These are phyloP conservation scores for Teratosphaeriaceae sp. DNA, from an alignment of 2,329 filamentous ascomycete species.

Conservation along the genomic window DNA sequence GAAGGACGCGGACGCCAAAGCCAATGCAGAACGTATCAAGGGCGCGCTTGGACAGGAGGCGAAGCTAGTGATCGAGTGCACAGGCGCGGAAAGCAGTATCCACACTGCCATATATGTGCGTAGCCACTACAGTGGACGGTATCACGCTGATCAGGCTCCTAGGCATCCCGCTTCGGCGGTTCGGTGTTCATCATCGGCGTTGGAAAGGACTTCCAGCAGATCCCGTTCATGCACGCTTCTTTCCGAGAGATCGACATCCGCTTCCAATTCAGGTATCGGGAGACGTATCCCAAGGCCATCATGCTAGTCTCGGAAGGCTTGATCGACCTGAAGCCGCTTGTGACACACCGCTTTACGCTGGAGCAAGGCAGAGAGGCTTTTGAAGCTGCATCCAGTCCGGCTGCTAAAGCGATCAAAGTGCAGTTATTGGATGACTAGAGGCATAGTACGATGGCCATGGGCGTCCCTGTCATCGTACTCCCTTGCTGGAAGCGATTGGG, in stretches of 20 bases:
- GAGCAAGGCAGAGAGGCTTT: constrained; percentile 34
- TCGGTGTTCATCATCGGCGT: constrained; percentile 33
- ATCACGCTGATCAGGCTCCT: neutral
- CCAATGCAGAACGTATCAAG: constrained; percentile 30
- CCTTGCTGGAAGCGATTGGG: no score
- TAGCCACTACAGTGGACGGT: neutral
- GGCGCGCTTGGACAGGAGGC: constrained; percentile 28
- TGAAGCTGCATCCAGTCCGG: constrained; percentile 30
- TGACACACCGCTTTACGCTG: constrained; percentile 33
- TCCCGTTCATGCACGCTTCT: constrained; percentile 35
- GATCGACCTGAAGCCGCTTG: constrained; percentile 33
- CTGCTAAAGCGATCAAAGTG: constrained; percentile 31
- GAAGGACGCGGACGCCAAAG: constrained; percentile 31
- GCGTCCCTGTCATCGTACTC: neutral
- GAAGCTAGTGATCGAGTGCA: constrained; percentile 31
- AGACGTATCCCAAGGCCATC: constrained; percentile 38
- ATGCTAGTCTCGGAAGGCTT: constrained; percentile 33
- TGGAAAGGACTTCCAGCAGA: constrained; percentile 29
- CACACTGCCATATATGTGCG: constrained; percentile 27
- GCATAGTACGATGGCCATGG: neutral
- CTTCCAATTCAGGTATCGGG: constrained; percentile 35
- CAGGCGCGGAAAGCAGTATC: constrained; percentile 29
- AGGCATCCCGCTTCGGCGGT: constrained; percentile 31
- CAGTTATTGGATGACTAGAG: constrained; percentile 24
- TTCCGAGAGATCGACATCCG: constrained; percentile 33